phyloP scores from a whole-genome alignment of 2,329 filamentous ascomycete genomes.

The Onygenales sp. region DNA sequence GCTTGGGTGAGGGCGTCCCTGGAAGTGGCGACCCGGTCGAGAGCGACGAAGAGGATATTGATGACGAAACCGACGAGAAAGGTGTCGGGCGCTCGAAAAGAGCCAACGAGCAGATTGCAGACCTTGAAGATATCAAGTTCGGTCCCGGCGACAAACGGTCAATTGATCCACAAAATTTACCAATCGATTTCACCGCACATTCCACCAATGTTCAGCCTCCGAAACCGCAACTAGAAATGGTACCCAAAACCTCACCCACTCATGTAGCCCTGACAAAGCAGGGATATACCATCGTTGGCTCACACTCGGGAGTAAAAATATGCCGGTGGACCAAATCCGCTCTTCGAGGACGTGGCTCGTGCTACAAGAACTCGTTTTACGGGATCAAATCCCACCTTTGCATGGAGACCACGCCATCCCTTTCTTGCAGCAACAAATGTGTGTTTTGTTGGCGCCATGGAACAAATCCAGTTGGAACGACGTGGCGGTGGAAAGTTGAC shows the following conservation, averaged over 20 bases:
- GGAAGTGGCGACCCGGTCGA: slow-evolving; percentile 78
- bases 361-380: slow-evolving; percentile 97
- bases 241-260: slow-evolving; percentile 80
- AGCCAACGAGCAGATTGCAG: slow-evolving; percentile 48
- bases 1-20: slow-evolving; percentile 55
- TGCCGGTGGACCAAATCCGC: slow-evolving; percentile 98
- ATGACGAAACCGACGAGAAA: slow-evolving; percentile 37
- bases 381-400: slow-evolving; percentile 93
- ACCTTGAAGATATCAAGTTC: slow-evolving; percentile 71
- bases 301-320: slow-evolving; percentile 93
- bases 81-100: slow-evolving; percentile 32
- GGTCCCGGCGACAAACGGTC: slow-evolving; percentile 12
- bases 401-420: slow-evolving; percentile 94
- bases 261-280: slow-evolving; percentile 87
- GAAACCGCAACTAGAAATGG: slow-evolving; percentile 70
- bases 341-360: slow-evolving; percentile 82
- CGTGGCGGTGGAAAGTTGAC: slow-evolving; percentile 93
- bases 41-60: slow-evolving; percentile 66
- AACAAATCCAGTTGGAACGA: slow-evolving; percentile 92
- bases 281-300: slow-evolving; percentile 90
- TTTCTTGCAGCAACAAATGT: slow-evolving; percentile 96
- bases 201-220: slow-evolving; percentile 27
- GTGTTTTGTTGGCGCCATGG: slow-evolving; percentile 99
- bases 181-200: slow-evolving; percentile 68
- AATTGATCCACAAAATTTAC: slow-evolving; percentile 43